Evolutionary conservation across 1,139 yeast genomes (phyloP).

Genomic region (Pichia sp.): DNA sequence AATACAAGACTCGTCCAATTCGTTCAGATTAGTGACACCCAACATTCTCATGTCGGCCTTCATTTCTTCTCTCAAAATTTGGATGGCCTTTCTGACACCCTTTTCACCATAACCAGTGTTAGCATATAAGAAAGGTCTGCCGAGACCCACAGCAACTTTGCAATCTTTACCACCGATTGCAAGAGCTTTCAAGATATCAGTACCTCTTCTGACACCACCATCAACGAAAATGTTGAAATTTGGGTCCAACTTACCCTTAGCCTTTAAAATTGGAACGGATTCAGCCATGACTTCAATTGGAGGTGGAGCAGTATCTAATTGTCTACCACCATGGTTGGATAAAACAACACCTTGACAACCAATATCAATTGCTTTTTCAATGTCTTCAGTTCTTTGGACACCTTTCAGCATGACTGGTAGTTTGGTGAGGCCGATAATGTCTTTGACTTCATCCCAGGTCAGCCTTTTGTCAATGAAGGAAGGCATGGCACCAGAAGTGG

Average conservation of each 20-base stretch:
- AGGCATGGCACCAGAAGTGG: constrained; percentile 33
- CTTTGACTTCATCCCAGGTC: constrained; percentile 32
- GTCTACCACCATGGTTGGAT: constrained; percentile 57
- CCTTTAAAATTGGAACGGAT: constrained; percentile 39
- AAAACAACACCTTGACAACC: constrained; percentile 47
- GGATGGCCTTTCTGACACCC: constrained; percentile 44
- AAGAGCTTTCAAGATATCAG: constrained; percentile 50
- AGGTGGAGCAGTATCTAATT: constrained; percentile 46
- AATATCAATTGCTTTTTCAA: constrained; percentile 43
- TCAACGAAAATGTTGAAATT: constrained; percentile 46
- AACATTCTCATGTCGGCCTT: constrained; percentile 44
- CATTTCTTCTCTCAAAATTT: constrained; percentile 44
- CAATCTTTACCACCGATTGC: constrained; percentile 45
- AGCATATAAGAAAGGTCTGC: constrained; percentile 48
- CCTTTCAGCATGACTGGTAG: constrained; percentile 57
- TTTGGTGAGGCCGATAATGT: constrained; percentile 51
- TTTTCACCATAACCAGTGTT: constrained; percentile 47
- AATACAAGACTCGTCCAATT: constrained; percentile 33
- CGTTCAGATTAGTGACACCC: constrained; percentile 40
- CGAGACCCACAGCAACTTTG: constrained; percentile 47
- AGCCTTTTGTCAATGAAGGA: constrained; percentile 25
- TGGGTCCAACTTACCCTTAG: constrained; percentile 27
- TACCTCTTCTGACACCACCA: constrained; percentile 55
- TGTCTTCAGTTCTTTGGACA: constrained; percentile 49
- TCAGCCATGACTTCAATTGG: constrained; percentile 49